Evolutionary conservation across 2,329 filamentous ascomycete species (phyloP).

Genomic region (Pseudonectria foliicola): DNA sequence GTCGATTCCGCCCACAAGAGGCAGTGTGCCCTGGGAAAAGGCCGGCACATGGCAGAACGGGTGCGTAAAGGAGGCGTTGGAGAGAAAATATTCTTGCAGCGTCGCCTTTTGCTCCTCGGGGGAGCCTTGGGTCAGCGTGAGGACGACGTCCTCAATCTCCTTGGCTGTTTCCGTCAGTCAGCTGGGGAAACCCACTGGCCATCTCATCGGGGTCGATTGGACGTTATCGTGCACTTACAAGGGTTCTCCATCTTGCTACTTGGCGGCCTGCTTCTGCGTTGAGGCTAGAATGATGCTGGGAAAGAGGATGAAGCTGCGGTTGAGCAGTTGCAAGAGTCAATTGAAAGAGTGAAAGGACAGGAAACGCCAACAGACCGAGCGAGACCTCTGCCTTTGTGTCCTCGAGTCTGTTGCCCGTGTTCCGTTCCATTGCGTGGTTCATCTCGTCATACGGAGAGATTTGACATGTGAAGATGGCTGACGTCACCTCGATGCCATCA

Average conservation of each 20-base stretch:
- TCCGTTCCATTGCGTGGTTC: too few relatives aligned
- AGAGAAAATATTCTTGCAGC: conserved; percentile 66
- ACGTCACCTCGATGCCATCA: too few relatives aligned
- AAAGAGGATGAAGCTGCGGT: too few relatives aligned
- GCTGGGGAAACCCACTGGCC: background rate
- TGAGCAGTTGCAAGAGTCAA: background rate
- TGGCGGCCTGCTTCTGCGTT: too few relatives aligned
- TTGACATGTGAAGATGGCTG: too few relatives aligned
- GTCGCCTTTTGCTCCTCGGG: conserved; percentile 58
- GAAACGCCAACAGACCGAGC: too few relatives aligned
- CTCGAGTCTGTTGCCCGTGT: too few relatives aligned
- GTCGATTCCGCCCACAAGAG: conserved; percentile 38
- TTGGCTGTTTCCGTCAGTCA: conserved; percentile 26
- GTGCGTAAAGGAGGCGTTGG: conserved; percentile 66
- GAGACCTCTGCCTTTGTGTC: too few relatives aligned
- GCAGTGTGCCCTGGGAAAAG: conserved; percentile 36
- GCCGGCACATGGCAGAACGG: conserved; percentile 66
- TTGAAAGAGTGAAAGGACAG: background rate
- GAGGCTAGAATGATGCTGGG: too few relatives aligned
- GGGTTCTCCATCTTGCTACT: too few relatives aligned
- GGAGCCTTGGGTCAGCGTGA: conserved; percentile 58
- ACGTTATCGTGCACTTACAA: too few relatives aligned
- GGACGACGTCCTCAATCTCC: conserved; percentile 62
- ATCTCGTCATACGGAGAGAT: too few relatives aligned
- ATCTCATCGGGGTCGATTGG: background rate